Conservation (phyloP, 176 grass and related monocot genomes). For the Pharus latifolius region DNA sequence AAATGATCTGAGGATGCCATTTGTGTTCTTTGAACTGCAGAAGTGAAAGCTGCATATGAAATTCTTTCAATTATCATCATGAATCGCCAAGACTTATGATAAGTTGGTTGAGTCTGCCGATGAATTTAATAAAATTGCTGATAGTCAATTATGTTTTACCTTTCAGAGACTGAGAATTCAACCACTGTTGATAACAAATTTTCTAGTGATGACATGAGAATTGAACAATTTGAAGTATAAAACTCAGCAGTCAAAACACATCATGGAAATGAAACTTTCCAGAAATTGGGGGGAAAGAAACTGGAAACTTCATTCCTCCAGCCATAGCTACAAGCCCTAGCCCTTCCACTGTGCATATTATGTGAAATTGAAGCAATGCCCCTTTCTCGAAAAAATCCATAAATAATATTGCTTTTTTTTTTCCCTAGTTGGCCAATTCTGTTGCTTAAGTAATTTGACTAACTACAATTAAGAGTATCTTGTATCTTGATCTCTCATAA, state of each 20-base stretch:
- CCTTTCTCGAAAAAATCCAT: neutral
- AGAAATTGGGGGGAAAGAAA: neutral
- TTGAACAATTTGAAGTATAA: neutral
- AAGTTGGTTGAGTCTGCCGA: neutral
- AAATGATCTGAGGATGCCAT: neutral
- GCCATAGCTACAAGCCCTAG: neutral
- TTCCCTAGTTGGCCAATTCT: neutral
- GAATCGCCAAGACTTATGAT: neutral
- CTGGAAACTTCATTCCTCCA: neutral
- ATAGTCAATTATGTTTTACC: neutral
- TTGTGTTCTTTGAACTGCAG: neutral
- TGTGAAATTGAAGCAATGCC: too few relatives aligned
- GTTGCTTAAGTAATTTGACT: neutral
- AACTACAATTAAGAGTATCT: neutral
- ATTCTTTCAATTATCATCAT: neutral
- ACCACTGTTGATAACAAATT: neutral
- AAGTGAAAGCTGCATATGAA: neutral
- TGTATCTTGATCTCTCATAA: neutral
- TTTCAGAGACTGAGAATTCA: neutral
- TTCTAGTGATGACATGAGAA: too few relatives aligned
- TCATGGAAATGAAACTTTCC: neutral
- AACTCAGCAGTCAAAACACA: neutral
- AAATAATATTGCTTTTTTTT: neutral
- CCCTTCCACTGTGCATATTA: neutral
- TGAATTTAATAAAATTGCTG: neutral